These are phyloP conservation scores for Linderniella brevidens DNA, from an alignment of 257 asterid genomes.

Conservation along the genomic window DNA sequence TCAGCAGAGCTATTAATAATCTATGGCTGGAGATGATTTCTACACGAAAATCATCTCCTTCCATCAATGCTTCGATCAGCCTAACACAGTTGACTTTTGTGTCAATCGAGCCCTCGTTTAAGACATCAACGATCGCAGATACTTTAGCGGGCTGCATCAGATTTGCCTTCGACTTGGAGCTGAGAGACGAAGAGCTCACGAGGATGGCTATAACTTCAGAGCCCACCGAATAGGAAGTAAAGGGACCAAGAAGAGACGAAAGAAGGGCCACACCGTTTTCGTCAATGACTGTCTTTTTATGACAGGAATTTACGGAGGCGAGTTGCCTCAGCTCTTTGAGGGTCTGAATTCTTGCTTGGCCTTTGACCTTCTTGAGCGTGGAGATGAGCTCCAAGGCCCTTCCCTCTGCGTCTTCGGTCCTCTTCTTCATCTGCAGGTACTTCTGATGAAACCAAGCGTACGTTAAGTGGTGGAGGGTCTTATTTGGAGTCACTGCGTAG, in stretches of 20 bases:
- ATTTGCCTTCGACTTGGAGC: constrained; percentile 24
- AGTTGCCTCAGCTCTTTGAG: constrained; percentile 41
- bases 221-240: no score
- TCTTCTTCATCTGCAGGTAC: constrained; percentile 64
- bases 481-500: constrained; percentile 51
- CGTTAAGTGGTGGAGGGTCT: constrained; percentile 40
- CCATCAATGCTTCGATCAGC: constrained; percentile 38
- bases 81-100: constrained; percentile 53
- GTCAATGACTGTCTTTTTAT: no score
- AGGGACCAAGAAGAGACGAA: no score
- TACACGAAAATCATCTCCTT: constrained; percentile 28
- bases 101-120: constrained; percentile 64
- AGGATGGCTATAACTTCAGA: no score
- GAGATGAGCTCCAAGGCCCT: constrained; percentile 50
- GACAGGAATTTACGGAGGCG: constrained; percentile 29
- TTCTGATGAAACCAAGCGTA: constrained; percentile 64
- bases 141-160: constrained; percentile 57
- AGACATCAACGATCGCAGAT: constrained; percentile 45
- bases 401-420: constrained; percentile 67
- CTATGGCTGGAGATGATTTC: constrained; percentile 16
- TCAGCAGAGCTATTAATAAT: no score
- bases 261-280: no score
- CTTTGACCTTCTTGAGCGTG: constrained; percentile 51
- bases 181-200: constrained; percentile 12
- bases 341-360: constrained; percentile 43